Evolutionary conservation across 139 green algal genomes (phyloP).

Genomic region (Volvox africanus): DNA sequence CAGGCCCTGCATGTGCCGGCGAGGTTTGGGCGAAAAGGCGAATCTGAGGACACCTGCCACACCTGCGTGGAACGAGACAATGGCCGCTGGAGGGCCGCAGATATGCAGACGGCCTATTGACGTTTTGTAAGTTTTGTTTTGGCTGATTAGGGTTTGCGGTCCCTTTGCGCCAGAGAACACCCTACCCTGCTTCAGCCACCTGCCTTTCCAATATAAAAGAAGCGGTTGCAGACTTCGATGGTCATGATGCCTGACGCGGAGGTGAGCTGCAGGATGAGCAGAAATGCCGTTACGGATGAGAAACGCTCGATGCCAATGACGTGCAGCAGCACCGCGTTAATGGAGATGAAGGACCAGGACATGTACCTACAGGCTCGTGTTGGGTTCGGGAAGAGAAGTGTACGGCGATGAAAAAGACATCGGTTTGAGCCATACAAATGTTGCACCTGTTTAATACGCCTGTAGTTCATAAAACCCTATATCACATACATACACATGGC

Average conservation of each 20-base stretch:
- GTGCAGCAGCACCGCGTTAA: conserved; percentile 55
- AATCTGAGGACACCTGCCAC: neutral
- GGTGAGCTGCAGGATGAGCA: conserved; percentile 57
- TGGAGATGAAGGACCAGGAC: conserved; percentile 40
- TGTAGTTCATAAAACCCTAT: too few relatives aligned
- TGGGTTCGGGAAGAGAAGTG: neutral
- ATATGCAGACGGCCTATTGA: too few relatives aligned
- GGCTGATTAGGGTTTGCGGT: too few relatives aligned
- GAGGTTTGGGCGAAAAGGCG: neutral
- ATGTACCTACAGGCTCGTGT: conserved; percentile 16
- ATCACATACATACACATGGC: too few relatives aligned
- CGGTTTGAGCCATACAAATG: too few relatives aligned
- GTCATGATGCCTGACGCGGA: conserved; percentile 22
- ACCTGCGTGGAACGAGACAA: too few relatives aligned
- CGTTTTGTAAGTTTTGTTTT: too few relatives aligned
- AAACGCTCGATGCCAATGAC: conserved; percentile 42
- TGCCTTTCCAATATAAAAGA: conserved; percentile 49
- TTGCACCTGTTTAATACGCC: too few relatives aligned
- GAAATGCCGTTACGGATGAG: conserved; percentile 12
- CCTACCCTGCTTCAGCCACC: too few relatives aligned
- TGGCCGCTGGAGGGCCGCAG: too few relatives aligned
- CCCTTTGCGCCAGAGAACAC: too few relatives aligned
- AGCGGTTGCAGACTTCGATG: neutral
- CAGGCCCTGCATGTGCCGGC: neutral
- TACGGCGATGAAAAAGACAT: too few relatives aligned